Evolutionary conservation across 2,329 filamentous ascomycete species (phyloP).

Genomic region (Pyrenophora teres): DNA sequence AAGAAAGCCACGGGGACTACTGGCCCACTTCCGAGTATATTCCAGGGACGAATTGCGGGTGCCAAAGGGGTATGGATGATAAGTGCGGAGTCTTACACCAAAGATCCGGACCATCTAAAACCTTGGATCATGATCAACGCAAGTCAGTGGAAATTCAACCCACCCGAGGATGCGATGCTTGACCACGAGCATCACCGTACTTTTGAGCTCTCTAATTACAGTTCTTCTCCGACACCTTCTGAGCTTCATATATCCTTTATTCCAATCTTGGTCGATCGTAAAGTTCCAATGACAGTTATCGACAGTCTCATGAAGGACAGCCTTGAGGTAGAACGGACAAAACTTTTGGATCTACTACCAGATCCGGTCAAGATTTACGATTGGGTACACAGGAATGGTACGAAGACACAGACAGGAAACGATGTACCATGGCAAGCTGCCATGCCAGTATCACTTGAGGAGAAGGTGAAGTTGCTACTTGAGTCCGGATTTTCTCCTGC

Average conservation of each 20-base stretch:
- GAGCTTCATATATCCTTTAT: conserved; percentile 71
- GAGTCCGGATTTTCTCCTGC: conserved; percentile 62
- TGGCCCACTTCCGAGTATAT: conserved; percentile 68
- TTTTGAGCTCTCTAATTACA: conserved; percentile 65
- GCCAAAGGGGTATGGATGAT: conserved; percentile 78
- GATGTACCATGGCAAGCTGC: conserved; percentile 30
- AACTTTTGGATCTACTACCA: conserved; percentile 58
- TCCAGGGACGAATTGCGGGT: conserved; percentile 71
- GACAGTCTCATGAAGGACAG: conserved; percentile 56
- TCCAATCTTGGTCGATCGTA: conserved; percentile 67
- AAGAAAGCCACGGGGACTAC: conserved; percentile 61
- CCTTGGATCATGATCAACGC: conserved; percentile 68
- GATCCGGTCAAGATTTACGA: conserved; percentile 60
- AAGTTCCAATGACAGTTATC: conserved; percentile 55
- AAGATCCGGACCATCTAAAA: conserved; percentile 48
- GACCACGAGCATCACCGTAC: conserved; percentile 57
- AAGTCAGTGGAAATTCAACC: conserved; percentile 71
- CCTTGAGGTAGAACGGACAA: conserved; percentile 58
- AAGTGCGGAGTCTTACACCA: conserved; percentile 55
- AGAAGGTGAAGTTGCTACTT: conserved; percentile 39
- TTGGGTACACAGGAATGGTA: conserved; percentile 47
- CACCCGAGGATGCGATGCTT: conserved; percentile 53
- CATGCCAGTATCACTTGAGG: conserved; percentile 26
- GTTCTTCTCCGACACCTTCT: conserved; percentile 56
- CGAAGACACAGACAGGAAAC: conserved; percentile 33